A percentile compares a stretch with the other conserved stretches of the same genome.
phyloP scores from a whole-genome alignment of 345 rosid genomes.

The Boechera divaricarpa region DNA sequence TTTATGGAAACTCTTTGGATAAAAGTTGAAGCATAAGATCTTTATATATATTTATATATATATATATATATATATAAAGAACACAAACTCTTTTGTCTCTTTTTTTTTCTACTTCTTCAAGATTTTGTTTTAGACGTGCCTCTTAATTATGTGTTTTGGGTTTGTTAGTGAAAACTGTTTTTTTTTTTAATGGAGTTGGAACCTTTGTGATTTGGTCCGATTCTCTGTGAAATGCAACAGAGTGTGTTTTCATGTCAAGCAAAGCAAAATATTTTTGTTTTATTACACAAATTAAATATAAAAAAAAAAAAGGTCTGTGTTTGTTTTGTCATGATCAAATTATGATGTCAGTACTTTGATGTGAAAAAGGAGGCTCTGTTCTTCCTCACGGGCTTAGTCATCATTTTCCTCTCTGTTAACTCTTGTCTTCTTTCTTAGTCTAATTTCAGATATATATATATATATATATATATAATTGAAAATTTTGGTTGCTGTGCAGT shows the following conservation, averaged over 20 bases:
- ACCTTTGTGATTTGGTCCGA: conserved; percentile 33
- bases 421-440: conserved; percentile 44
- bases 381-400: conserved; percentile 49
- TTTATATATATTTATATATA: neutral
- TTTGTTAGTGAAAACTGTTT: neutral
- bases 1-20: neutral
- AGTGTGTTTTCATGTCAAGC: conserved; percentile 45
- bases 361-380: conserved; percentile 48
- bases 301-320: conserved; percentile 6
- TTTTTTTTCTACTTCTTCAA: neutral
- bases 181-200: neutral
- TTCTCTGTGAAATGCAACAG: conserved; percentile 22
- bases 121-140: neutral
- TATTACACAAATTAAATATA: neutral
- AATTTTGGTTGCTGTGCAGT: conserved; percentile 25
- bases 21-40: neutral
- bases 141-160: neutral
- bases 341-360: conserved; percentile 46
- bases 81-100: neutral
- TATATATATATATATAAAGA: neutral
- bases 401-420: conserved; percentile 46
- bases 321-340: conserved; percentile 47
- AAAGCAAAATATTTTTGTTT: conserved; percentile 33
- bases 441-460: neutral
- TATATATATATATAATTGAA: neutral